Evolutionary conservation across 306 rosid genomes (phyloP).

Genomic region (Coriaria nepalensis): DNA sequence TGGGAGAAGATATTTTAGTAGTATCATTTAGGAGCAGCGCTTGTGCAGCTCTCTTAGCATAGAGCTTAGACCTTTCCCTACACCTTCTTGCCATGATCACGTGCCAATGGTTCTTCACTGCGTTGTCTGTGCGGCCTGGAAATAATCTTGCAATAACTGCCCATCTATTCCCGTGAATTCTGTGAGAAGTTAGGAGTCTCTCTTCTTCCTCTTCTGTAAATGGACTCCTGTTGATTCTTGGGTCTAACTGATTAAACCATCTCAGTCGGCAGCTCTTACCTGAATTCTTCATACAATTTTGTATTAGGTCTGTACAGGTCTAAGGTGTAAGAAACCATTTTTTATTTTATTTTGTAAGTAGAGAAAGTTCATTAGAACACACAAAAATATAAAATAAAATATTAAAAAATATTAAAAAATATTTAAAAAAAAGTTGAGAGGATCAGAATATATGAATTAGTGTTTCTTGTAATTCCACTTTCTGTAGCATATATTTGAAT

Average conservation of each 20-base stretch:
- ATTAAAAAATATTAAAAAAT: no score
- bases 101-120: conserved; percentile 97
- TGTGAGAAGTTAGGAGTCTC: conserved; percentile 57
- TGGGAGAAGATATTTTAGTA: conserved; percentile 3
- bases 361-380: no score
- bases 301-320: no score
- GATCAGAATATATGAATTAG: no score
- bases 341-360: no score
- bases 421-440: no score
- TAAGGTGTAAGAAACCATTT: no score
- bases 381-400: no score
- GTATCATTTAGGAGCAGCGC: neutral
- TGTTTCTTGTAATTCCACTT: no score
- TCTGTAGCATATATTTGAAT: no score
- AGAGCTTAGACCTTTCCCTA: conserved; percentile 43
- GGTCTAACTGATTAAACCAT: conserved; percentile 95
- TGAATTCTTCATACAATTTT: neutral
- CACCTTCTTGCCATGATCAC: conserved; percentile 82
- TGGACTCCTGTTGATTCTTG: conserved; percentile 73
- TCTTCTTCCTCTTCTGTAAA: conserved; percentile 89
- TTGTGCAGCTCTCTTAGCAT: conserved; percentile 27
- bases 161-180: conserved; percentile 83
- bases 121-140: conserved; percentile 89
- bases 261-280: conserved; percentile 97
- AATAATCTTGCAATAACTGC: conserved; percentile 83